Evolutionary conservation across 2,329 filamentous ascomycete species (phyloP), one percentile per base, ranked within the genome.

Genomic region (Pseudomassariella vexata): DNA sequence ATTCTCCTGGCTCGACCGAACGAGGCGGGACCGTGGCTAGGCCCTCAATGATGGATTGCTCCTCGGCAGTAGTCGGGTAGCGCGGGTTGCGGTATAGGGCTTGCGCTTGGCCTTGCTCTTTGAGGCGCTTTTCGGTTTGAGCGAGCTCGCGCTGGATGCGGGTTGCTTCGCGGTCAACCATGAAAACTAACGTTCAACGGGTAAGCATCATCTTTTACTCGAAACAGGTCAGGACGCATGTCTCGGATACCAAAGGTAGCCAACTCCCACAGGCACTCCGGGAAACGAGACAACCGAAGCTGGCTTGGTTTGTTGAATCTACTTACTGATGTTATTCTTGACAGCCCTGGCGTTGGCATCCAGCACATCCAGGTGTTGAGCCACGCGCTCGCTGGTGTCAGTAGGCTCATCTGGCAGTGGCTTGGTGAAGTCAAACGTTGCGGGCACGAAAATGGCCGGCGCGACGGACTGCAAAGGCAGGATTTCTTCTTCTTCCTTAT

Each of bases 361-460:
- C 9, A 36, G 23, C 14, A 27, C 37, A n/a, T 18, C 30, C 25
- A 36, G 17, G 16, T 24, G 19, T 8, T 27, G n/a, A n/a, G 22
- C 28, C 4, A 36, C 23, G 28, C 22, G 36, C 24, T 16, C 14
- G 16, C 17, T 9, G 5, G 31, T 21, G 6, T 17, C 15, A 9
- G 8, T 8, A 26, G 14, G 9, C 14, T 10, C 10, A 9, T 9
- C 9, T 7, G 24, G 24, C 24, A 9, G 24, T 15, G 24, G 24
- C 28, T 30, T 22, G 9, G 33, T 36, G 34, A 27, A 36, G 30
- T 39, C 37, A 20, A 30, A 36, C 14, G 23, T 28, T 14, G 34
- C 37, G 6, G 37, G 33, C 20, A 36, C 37, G 26, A 36, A 39
- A 15, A 39, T 39, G 20, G 37, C 34, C 14, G 37, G 37, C 10